Base-by-base conservation (phyloP, 352 stramenopile genomes). In the Plasmopara halstedii region DNA sequence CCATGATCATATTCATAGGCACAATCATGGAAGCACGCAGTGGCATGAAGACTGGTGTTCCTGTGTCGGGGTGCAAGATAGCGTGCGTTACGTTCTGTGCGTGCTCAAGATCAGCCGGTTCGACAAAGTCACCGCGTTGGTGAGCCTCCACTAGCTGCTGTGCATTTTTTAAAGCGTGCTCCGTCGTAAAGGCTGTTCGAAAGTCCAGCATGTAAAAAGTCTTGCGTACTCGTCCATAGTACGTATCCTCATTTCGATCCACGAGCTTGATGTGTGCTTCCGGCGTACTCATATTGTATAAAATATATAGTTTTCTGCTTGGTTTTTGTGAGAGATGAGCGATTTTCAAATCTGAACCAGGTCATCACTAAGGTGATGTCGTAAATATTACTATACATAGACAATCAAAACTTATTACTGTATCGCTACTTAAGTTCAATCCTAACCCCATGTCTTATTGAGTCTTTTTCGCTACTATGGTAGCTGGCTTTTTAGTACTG, bases 1-100 rank as follows among this genome's bases (percentile, higher is more conserved):
- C 77, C 51, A 92, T 88, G 73, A 89, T 90, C 58, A 79, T 94
- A 23, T 79, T 79, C 21, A 89, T 92, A 73, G 90, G 90, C 56
- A 67, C 88, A 50, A 52, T 83, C 35, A 77, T 94, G 53, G 83
- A 94, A 51, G 77, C 75, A 19, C 83, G 73, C 35, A 94, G 58
- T 36, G 77, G 80, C 44, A 64, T 70, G 32, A 88, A 56, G 47
- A 91, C 77, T 3, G 74, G 52, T 21, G 69, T 46, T 23, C 64
- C 67, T 6, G 80, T 91, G 64, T 91, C 80, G 0, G 80, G 80
- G 42, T 91, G 80, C 22, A 91, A 42, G 40, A 86, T 79, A 29
- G 74, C 74, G 53, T 76, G 62, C 50, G 70, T 88, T 61, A 88
- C 77, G 50, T 83, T 67, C 27, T 74, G 49, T 14, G 80, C 80